phyloP scores from a whole-genome alignment of 495 filamentous ascomycete genomes.

The Poronia punctata region DNA sequence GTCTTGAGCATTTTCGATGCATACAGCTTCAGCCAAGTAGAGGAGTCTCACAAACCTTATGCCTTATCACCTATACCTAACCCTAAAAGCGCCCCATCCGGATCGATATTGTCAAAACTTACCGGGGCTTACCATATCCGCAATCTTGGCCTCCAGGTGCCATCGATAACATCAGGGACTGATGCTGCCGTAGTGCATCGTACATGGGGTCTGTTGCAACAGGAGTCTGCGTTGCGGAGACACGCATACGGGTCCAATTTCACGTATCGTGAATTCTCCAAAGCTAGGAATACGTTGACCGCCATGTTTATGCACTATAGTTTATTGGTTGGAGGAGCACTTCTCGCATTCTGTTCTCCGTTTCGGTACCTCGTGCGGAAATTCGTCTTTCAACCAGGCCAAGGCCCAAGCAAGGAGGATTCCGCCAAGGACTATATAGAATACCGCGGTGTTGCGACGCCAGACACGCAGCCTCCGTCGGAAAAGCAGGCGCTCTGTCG shows the following conservation, averaged over 20 bases:
- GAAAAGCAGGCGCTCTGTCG: slow-evolving; percentile 50
- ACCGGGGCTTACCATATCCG: slow-evolving; percentile 57
- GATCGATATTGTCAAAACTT: slow-evolving; percentile 36
- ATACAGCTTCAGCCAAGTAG: slow-evolving; percentile 52
- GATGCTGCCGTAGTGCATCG: slow-evolving; percentile 68
- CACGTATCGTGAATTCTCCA: slow-evolving; percentile 61
- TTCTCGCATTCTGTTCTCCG: slow-evolving; percentile 41
- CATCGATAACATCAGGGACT: slow-evolving; percentile 47
- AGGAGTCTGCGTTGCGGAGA: slow-evolving; percentile 24
- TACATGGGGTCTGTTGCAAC: slow-evolving; percentile 65
- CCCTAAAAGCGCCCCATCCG: slow-evolving; percentile 34
- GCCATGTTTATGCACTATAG: slow-evolving; percentile 53
- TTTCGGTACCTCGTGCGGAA: slow-evolving; percentile 24
- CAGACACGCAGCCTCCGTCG: slow-evolving; percentile 41
- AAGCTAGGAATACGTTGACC: slow-evolving; percentile 49
- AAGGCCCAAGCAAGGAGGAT: slow-evolving; percentile 55
- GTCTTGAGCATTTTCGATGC: slow-evolving; percentile 56
- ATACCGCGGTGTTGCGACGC: slow-evolving; percentile 58
- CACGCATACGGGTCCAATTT: slow-evolving; percentile 67
- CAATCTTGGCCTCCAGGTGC: slow-evolving; percentile 61
- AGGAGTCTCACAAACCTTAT: slow-evolving; percentile 52
- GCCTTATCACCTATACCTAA: slow-evolving; percentile 57
- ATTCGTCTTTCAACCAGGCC: slow-evolving; percentile 57
- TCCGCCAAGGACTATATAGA: slow-evolving; percentile 53
- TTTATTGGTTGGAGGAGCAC: slow-evolving; percentile 41